Evolutionary conservation across 768 basidiomycete species (phyloP).

Genomic region (Exidia glandulosa): DNA sequence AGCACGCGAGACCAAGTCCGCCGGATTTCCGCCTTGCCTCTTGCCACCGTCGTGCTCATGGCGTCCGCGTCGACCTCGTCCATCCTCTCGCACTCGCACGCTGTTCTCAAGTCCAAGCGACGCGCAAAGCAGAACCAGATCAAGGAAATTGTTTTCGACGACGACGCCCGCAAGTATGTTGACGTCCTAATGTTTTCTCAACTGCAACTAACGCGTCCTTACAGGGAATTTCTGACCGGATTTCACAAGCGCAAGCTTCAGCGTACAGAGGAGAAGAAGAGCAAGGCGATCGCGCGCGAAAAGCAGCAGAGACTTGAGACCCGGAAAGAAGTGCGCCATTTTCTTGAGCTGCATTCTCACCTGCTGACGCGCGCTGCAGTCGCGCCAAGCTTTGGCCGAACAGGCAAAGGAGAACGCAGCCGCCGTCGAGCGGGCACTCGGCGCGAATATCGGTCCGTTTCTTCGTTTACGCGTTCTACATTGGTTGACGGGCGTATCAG

Average conservation of each 20-base stretch:
- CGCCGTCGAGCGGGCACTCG: constrained; percentile 56
- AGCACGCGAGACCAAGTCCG: too few species aligned
- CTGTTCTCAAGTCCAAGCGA: constrained; percentile 54
- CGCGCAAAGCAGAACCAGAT: constrained; percentile 55
- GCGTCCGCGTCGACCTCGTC: constrained; percentile 32
- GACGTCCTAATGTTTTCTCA: neutral
- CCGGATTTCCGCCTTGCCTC: too few species aligned
- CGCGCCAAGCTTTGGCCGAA: constrained; percentile 66
- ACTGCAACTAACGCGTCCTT: neutral
- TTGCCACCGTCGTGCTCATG: too few species aligned
- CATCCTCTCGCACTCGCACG: constrained; percentile 52
- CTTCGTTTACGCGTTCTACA: neutral
- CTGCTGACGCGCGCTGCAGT: constrained; percentile 30
- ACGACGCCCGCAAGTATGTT: constrained; percentile 63
- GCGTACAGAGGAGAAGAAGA: constrained; percentile 64
- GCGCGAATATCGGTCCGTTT: neutral
- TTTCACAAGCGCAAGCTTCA: constrained; percentile 88
- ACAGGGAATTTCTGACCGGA: constrained; percentile 82
- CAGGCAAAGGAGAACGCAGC: constrained; percentile 68
- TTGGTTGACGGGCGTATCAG: constrained; percentile 10
- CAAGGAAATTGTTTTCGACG: constrained; percentile 78
- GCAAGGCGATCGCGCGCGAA: constrained; percentile 64
- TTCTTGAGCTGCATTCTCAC: neutral
- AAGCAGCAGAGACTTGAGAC: constrained; percentile 63
- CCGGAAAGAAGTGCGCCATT: constrained; percentile 57